Evolutionary conservation across 441 rosid genomes (phyloP), one percentile per base, ranked within the genome.

Genomic region (Erodium chrysanthum): DNA sequence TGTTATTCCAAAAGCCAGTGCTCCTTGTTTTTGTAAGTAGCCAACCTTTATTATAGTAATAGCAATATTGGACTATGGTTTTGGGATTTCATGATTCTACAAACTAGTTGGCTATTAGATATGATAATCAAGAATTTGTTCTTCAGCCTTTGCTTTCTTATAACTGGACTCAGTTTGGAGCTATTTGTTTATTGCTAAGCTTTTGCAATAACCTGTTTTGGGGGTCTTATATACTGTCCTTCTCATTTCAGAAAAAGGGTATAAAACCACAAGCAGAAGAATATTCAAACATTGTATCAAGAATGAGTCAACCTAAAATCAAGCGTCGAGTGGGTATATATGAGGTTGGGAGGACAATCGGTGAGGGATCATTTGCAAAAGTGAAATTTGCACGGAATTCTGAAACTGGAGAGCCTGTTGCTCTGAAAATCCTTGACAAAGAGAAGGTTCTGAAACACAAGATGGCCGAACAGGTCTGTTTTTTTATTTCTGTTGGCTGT

Each of bases 321-420:
- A 93, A 93, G 83, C 90, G 93, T 37, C 80, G 88, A 44, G 92
- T 90, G 7, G 98, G 98, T 21, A 88, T 83, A 73, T 93, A 89
- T 78, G 97, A 93, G 68, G 88, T 93, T 27, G 98, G 98, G 64
- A 87, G 96, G 79, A 93, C 97, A 12, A 90, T 93, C 67, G 98
- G 98, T 0, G 98, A 93, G 73, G 97, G 98, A 66, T 80, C 98
- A 65, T 93, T 93, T 82, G 98, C 97, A 0, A 93, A 93, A 83
- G 97, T 93, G 44, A 93, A 86, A 84, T 93, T 93, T 66, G 98
- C 96, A 1, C 83, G 90, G 76, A 87, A 90, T 75, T 87, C 97
- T 29, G 86, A 87, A 77, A 90, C 91, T 0, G 90, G 90, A 29
- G 89, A 90, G 42, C 76, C 85, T 8, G 98, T 93, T 18, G 96